A percentile compares a stretch with the other conserved stretches of the same genome.
phyloP scores from a whole-genome alignment of 768 basidiomycete species.

The Mycena haematopus region DNA sequence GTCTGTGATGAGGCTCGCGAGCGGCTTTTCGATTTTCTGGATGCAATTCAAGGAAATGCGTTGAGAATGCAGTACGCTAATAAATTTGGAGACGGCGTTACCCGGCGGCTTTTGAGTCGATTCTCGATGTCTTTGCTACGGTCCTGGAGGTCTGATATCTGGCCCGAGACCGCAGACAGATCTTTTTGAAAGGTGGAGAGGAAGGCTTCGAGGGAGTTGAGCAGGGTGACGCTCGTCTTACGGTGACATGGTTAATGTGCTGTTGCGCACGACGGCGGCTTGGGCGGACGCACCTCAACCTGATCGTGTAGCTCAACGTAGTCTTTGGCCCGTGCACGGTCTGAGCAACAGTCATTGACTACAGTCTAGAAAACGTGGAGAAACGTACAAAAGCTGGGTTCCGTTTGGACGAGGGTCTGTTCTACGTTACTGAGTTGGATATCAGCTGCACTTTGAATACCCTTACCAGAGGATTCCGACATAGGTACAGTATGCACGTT shows the following conservation, averaged over 20 bases:
- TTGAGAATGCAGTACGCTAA: background rate
- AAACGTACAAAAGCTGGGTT: constrained; percentile 42
- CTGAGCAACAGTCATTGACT: constrained; percentile 30
- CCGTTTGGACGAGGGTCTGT: constrained; percentile 22
- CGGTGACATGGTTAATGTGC: constrained; percentile 11
- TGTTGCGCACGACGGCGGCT: background rate
- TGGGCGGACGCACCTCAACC: constrained; percentile 65
- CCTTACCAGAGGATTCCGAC: constrained; percentile 22
- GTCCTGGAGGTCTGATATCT: constrained; percentile 93
- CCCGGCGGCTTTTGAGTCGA: constrained; percentile 83
- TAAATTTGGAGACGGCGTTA: constrained; percentile 42
- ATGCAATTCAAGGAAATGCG: background rate
- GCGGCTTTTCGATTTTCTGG: constrained; percentile 88
- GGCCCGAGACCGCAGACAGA: constrained; percentile 91
- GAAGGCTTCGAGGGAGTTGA: constrained; percentile 90
- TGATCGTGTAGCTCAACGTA: constrained; percentile 92
- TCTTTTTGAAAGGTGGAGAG: constrained; percentile 96
- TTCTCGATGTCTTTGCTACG: constrained; percentile 91
- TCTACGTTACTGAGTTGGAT: constrained; percentile 20
- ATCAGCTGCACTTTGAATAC: background rate
- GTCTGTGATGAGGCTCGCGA: constrained; percentile 80
- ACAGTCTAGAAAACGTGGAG: background rate
- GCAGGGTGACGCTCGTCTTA: constrained; percentile 84
- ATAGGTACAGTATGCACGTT: background rate
- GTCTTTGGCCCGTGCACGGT: constrained; percentile 57